These are phyloP conservation scores for Achaetomium macrosporum DNA, from an alignment of 2,329 filamentous ascomycete species.

Conservation along the genomic window DNA sequence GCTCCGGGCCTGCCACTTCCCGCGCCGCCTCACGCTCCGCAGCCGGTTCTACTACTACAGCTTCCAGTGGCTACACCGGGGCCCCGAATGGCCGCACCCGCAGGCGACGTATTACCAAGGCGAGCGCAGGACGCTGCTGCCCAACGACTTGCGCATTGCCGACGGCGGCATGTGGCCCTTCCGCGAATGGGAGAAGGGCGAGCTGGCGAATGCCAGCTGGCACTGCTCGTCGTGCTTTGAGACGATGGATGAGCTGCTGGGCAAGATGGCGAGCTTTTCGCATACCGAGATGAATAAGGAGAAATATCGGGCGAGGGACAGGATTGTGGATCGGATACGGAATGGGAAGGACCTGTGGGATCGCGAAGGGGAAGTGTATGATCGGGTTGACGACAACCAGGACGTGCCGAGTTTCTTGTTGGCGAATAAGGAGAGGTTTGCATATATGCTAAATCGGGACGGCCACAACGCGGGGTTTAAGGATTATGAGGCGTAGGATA, in stretches of 20 bases:
- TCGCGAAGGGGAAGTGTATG: constrained; percentile 41
- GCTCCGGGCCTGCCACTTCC: constrained; percentile 47
- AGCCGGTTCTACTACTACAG: constrained; percentile 53
- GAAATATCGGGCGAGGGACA: constrained; percentile 40
- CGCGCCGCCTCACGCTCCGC: constrained; percentile 45
- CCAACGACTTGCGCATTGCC: constrained; percentile 47
- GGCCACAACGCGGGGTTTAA: constrained; percentile 42
- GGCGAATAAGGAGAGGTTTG: constrained; percentile 35
- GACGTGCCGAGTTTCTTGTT: constrained; percentile 49
- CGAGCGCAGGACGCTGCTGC: constrained; percentile 42
- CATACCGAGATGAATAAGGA: constrained; percentile 48
- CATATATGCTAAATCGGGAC: constrained; percentile 42
- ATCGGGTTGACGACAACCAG: constrained; percentile 42
- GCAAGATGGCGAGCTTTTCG: constrained; percentile 52
- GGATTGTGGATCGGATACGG: constrained; percentile 47
- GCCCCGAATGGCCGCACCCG: constrained; percentile 49
- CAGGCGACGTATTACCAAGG: constrained; percentile 53
- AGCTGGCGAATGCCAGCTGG: constrained; percentile 49
- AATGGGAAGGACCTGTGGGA: constrained; percentile 51
- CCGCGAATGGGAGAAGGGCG: constrained; percentile 38
- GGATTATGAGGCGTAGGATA: constrained; percentile 33
- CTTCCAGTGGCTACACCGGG: constrained; percentile 43
- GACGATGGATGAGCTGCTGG: constrained; percentile 48
- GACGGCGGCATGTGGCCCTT: constrained; percentile 37
- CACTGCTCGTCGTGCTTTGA: constrained; percentile 58